Conservation (phyloP, 2,329 filamentous ascomycete species). For the Zymoseptoria brevis region DNA sequence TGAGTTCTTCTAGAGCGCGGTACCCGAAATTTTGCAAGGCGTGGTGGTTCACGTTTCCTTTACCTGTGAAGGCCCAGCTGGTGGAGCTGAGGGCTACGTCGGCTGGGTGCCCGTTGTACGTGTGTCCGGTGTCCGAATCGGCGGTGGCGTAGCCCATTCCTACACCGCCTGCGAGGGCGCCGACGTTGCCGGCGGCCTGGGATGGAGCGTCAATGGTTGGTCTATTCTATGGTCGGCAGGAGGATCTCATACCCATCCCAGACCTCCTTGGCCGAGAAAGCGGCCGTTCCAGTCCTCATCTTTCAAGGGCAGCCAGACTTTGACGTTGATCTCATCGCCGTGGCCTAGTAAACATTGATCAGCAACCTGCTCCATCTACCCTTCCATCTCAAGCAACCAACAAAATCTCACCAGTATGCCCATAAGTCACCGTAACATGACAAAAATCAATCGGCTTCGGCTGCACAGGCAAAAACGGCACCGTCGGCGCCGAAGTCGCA, state of each 20-base stretch:
- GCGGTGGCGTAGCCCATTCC: constrained; percentile 22
- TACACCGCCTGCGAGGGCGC: constrained; percentile 10
- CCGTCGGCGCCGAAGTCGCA: constrained; percentile 2
- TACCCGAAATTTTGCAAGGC: constrained; percentile 31
- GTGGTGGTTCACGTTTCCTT: constrained; percentile 29
- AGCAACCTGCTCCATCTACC: constrained; percentile 14
- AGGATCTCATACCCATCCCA: constrained; percentile 22
- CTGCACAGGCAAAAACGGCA: constrained; percentile 6
- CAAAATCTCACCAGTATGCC: constrained; percentile 30
- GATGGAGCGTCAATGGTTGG: neutral
- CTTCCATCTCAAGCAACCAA: constrained; percentile 5
- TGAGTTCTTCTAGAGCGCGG: constrained; percentile 28
- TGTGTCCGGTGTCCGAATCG: constrained; percentile 21
- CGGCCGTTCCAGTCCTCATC: constrained; percentile 26
- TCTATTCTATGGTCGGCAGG: neutral
- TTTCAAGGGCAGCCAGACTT: constrained; percentile 27
- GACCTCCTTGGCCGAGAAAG: constrained; percentile 36
- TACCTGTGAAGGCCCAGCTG: constrained; percentile 20
- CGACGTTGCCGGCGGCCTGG: constrained; percentile 19
- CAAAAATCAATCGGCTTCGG: constrained; percentile 23
- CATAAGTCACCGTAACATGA: constrained; percentile 31
- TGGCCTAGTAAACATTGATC: constrained; percentile 10
- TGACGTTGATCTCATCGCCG: constrained; percentile 25
- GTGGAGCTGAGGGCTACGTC: constrained; percentile 9
- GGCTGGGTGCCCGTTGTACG: constrained; percentile 9